Percentiles rank a stretch among this genome's conserved stretches.
phyloP scores from a whole-genome alignment of 352 stramenopile species.

The Phytophthora palmivora region DNA sequence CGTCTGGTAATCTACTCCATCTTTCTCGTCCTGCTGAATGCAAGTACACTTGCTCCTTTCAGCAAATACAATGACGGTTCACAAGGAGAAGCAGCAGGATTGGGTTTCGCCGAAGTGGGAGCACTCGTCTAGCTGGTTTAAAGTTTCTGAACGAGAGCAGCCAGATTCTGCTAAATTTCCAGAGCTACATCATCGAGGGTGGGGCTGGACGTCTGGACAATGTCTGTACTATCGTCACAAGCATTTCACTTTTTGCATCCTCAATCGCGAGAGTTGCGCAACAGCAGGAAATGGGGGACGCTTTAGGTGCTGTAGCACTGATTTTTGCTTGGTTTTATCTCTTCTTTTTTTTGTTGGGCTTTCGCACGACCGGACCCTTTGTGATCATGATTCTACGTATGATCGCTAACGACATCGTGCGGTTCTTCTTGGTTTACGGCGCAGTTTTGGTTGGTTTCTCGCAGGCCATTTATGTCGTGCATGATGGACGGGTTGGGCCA shows the following conservation, averaged over 20 bases:
- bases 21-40: slow-evolving; percentile 54
- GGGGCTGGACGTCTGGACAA: slow-evolving; percentile 62
- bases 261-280: slow-evolving; percentile 27
- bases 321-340: slow-evolving; percentile 71
- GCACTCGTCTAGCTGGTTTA: slow-evolving; percentile 41
- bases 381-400: slow-evolving; percentile 77
- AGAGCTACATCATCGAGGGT: slow-evolving; percentile 49
- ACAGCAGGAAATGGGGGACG: slow-evolving; percentile 46
- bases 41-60: slow-evolving; percentile 52
- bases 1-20: slow-evolving; percentile 45
- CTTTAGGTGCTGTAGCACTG: slow-evolving; percentile 47
- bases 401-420: slow-evolving; percentile 64
- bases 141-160: slow-evolving; percentile 65
- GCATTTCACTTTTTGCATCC: slow-evolving; percentile 45
- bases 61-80: slow-evolving; percentile 38
- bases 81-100: slow-evolving; percentile 19
- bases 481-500: slow-evolving; percentile 47
- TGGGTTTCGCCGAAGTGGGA: slow-evolving; percentile 43
- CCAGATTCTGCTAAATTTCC: slow-evolving; percentile 54
- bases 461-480: slow-evolving; percentile 61
- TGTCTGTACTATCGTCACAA: slow-evolving; percentile 52
- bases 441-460: slow-evolving; percentile 64
- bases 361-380: slow-evolving; percentile 66
- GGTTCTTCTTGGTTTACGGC: slow-evolving; percentile 65
- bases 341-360: slow-evolving; percentile 76